Evolutionary conservation across 352 stramenopile species (phyloP).

Genomic region (Globisporangium radiosum): DNA sequence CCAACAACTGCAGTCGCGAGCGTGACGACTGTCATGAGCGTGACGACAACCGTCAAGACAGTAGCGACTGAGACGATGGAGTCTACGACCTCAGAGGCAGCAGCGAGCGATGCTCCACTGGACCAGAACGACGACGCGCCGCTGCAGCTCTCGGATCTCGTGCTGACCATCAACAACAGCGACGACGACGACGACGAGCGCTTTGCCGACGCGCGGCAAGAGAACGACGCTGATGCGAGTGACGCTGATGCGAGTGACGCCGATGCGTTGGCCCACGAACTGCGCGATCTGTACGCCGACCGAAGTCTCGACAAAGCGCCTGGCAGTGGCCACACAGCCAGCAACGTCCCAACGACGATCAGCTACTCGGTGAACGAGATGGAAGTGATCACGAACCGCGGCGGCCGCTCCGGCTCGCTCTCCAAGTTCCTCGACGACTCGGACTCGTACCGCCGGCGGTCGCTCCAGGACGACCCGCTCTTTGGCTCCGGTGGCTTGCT

Average conservation of each 20-base stretch:
- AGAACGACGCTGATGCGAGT: constrained; percentile 8
- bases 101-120: too few relatives aligned
- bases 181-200: constrained; percentile 36
- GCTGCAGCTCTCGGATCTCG: constrained; percentile 14
- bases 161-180: constrained; percentile 17
- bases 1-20: neutral
- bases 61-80: neutral
- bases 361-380: constrained; percentile 81
- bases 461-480: constrained; percentile 64
- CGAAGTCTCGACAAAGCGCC: constrained; percentile 6
- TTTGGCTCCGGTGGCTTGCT: constrained; percentile 14
- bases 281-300: constrained; percentile 15
- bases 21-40: constrained; percentile 3
- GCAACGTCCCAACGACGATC: constrained; percentile 46
- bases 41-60: neutral
- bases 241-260: constrained; percentile 9
- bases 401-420: constrained; percentile 53
- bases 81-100: neutral
- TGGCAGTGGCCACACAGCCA: neutral
- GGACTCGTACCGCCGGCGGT: constrained; percentile 64
- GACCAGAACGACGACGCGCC: neutral
- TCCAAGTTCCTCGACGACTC: constrained; percentile 80
- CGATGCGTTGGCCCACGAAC: constrained; percentile 16
- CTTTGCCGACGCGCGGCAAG: constrained; percentile 24
- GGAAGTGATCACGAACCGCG: constrained; percentile 76